Evolutionary conservation across 345 rosid species (phyloP).

Genomic region (Reutealis trisperma): DNA sequence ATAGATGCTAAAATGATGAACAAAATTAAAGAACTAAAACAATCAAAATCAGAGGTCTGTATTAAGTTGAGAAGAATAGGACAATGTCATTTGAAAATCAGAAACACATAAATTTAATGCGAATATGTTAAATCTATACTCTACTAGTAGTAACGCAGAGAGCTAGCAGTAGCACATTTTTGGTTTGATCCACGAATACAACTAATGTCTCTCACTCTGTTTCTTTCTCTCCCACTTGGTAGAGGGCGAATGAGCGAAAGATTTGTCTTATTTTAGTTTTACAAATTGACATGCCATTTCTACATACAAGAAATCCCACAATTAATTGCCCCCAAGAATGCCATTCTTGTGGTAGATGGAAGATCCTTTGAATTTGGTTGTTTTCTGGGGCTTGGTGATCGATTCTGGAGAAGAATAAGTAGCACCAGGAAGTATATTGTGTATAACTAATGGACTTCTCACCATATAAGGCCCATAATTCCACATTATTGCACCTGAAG

Average conservation of each 20-base stretch:
- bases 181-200: no score
- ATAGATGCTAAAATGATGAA: no score
- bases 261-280: not conserved
- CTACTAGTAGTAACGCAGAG: no score
- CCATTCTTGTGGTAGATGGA: not conserved
- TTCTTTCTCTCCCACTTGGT: no score
- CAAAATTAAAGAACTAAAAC: no score
- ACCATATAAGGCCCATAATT: constrained; percentile 30
- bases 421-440: not conserved
- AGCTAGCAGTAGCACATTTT: no score
- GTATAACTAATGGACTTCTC: not conserved
- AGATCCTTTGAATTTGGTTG: not conserved
- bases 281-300: no score
- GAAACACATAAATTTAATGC: no score
- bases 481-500: constrained; percentile 40
- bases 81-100: no score
- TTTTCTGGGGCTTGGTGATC: not conserved
- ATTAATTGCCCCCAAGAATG: constrained; percentile 19
- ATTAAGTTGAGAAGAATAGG: no score
- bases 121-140: no score
- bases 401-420: not conserved
- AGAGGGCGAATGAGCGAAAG: not conserved
- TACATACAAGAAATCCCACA: not conserved
- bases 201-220: not conserved
- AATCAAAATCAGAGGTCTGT: no score